A percentile compares a stretch with the other conserved stretches of the same genome.
Evolutionary conservation across 2,329 filamentous ascomycete species (phyloP).

Genomic region (Aspergillus ibericus): DNA sequence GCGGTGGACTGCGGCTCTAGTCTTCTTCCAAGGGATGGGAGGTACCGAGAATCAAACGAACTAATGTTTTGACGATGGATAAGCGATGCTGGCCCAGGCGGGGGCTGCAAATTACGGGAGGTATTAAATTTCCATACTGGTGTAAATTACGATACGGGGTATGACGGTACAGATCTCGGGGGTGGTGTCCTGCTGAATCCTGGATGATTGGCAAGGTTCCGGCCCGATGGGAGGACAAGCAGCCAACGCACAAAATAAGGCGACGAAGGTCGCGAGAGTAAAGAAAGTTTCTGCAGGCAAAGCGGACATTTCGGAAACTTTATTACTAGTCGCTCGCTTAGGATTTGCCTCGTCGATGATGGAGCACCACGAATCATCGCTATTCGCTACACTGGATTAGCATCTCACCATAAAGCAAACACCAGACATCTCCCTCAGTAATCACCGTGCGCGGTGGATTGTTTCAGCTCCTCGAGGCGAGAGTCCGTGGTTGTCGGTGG

Average conservation of each 20-base stretch:
- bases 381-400: too few relatives aligned
- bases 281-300: neutral
- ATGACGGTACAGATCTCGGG: neutral
- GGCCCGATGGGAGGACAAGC: conserved; percentile 8
- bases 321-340: too few relatives aligned
- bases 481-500: neutral
- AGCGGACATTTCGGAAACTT: neutral
- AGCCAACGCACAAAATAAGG: neutral
- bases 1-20: neutral
- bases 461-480: neutral
- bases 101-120: neutral
- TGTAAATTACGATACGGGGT: neutral
- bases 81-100: neutral
- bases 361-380: neutral
- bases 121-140: neutral
- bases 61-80: neutral
- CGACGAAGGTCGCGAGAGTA: too few relatives aligned
- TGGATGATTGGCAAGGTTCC: conserved; percentile 18
- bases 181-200: too few relatives aligned
- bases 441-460: neutral
- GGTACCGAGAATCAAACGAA: neutral
- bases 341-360: neutral
- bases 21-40: neutral
- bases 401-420: too few relatives aligned
- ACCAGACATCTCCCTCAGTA: too few relatives aligned